Conservation (phyloP, 352 stramenopile species). For the Phytopythium vexans region DNA sequence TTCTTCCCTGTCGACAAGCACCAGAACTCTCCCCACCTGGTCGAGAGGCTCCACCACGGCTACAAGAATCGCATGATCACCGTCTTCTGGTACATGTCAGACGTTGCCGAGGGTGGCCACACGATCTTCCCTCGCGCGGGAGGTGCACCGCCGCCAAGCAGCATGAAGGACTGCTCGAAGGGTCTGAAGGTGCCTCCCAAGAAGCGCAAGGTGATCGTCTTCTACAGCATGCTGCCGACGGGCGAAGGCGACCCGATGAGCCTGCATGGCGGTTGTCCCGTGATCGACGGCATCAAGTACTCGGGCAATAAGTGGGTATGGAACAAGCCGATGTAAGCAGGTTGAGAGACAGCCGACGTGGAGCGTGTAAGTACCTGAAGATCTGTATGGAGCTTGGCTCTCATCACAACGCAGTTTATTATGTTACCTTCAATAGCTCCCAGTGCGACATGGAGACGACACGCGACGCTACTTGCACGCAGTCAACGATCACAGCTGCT, state of each 20-base stretch:
- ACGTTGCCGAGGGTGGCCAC: constrained; percentile 63
- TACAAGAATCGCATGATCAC: constrained; percentile 85
- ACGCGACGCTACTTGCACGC: constrained; percentile 1
- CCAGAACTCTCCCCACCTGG: constrained; percentile 32
- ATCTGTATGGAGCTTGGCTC: too few species aligned
- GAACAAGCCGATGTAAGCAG: constrained; percentile 50
- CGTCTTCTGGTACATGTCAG: constrained; percentile 87
- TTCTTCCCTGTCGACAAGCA: constrained; percentile 50
- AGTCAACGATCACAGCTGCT: background rate
- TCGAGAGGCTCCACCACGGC: constrained; percentile 58
- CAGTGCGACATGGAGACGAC: background rate
- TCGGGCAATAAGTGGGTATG: constrained; percentile 85
- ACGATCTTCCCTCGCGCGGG: constrained; percentile 70
- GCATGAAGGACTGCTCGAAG: constrained; percentile 59
- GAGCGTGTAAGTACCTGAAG: too few species aligned
- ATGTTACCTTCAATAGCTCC: too few species aligned
- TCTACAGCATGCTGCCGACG: constrained; percentile 79
- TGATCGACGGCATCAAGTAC: constrained; percentile 72
- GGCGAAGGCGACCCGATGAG: constrained; percentile 60
- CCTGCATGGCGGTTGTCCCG: constrained; percentile 63
- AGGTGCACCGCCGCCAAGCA: constrained; percentile 31
- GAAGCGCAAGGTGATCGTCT: constrained; percentile 78
- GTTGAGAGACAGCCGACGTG: too few species aligned
- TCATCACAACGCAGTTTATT: too few species aligned
- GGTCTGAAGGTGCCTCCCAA: constrained; percentile 58